Conservation (phyloP, 169 alveolate genomes). For the Babesia ovata region DNA sequence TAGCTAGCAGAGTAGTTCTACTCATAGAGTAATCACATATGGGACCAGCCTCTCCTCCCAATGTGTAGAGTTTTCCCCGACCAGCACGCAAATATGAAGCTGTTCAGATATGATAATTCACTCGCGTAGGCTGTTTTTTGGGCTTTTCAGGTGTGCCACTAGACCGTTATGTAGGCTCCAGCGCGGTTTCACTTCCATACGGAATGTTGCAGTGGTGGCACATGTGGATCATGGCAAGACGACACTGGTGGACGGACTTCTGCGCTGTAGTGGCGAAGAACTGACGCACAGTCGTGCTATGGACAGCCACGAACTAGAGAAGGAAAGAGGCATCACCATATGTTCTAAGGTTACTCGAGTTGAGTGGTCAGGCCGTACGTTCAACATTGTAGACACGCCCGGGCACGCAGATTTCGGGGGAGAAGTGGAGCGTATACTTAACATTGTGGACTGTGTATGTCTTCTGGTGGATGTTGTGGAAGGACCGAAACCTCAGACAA, state of each 20-base stretch:
- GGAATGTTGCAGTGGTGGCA: constrained; percentile 98
- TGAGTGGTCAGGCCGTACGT: constrained; percentile 81
- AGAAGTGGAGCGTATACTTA: constrained; percentile 95
- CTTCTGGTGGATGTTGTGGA: constrained; percentile 95
- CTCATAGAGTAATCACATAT: neutral
- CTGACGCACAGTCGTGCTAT: constrained; percentile 75
- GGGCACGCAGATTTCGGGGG: constrained; percentile 99
- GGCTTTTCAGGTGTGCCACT: neutral
- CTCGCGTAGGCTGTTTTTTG: constrained; percentile 11
- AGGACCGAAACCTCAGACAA: constrained; percentile 92
- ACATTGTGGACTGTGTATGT: constrained; percentile 95
- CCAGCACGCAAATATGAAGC: neutral
- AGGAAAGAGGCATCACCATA: constrained; percentile 97
- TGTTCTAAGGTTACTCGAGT: constrained; percentile 93
- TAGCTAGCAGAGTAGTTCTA: no score
- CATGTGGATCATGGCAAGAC: constrained; percentile 99
- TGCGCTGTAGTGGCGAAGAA: constrained; percentile 77
- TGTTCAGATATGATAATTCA: neutral
- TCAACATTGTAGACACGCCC: constrained; percentile 86
- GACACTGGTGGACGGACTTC: constrained; percentile 91
- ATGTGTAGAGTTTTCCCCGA: neutral
- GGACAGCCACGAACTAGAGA: constrained; percentile 91
- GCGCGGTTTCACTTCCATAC: constrained; percentile 73
- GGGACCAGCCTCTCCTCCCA: neutral
- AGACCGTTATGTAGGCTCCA: constrained; percentile 4